Percentiles rank a stretch among this genome's conserved stretches.
These are phyloP conservation scores for Mycothermus thermophilus DNA, from an alignment of 495 filamentous ascomycete genomes.

Conservation along the genomic window DNA sequence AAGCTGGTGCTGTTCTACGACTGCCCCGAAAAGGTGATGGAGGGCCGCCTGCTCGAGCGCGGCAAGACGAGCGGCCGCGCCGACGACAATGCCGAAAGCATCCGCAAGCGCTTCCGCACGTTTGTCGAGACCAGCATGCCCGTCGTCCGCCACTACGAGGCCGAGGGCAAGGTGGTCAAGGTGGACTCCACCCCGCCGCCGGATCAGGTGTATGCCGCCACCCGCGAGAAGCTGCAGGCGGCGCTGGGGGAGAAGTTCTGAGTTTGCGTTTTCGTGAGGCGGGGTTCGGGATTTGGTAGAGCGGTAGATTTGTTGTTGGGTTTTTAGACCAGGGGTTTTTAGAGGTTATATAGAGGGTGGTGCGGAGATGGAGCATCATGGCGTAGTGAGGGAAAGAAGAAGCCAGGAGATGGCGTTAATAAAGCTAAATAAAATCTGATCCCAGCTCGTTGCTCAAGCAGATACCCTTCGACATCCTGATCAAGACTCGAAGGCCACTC, in stretches of 20 bases:
- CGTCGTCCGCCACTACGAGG: conserved; percentile 74
- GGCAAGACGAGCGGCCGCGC: conserved; percentile 82
- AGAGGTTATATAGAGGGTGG: conserved; percentile 3
- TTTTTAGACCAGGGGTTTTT: neutral
- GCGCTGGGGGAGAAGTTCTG: conserved; percentile 22
- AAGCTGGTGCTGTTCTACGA: conserved; percentile 82
- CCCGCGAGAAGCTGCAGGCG: conserved; percentile 33
- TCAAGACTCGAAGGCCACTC: no score
- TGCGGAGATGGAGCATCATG: no score
- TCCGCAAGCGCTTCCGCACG: conserved; percentile 85
- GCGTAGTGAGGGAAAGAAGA: no score
- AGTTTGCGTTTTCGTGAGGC: neutral
- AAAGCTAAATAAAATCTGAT: no score
- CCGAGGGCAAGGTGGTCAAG: conserved; percentile 62
- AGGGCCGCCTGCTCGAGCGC: conserved; percentile 65
- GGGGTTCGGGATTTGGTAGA: neutral
- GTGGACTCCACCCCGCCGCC: conserved; percentile 52
- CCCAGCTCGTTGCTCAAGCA: no score
- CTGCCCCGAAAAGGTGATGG: conserved; percentile 79
- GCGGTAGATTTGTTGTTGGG: neutral
- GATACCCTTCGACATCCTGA: no score
- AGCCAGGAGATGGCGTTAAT: no score
- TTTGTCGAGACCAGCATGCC: conserved; percentile 96
- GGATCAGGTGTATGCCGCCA: conserved; percentile 61
- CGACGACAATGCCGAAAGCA: conserved; percentile 91